Evolutionary conservation across 345 rosid genomes (phyloP).

Genomic region (Aethionema arabicum): DNA sequence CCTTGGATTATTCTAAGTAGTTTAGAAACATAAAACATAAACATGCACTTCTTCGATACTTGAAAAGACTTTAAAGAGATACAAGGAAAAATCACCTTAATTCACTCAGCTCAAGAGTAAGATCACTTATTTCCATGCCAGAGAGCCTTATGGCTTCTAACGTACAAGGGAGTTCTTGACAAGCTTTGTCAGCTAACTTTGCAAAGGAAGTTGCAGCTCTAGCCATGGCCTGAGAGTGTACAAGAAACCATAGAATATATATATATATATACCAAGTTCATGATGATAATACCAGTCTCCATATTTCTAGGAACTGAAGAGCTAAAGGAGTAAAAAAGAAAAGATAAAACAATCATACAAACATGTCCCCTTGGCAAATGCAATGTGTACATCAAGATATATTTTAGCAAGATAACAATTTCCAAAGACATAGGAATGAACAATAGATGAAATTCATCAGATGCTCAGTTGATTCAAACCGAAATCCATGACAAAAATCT

Average conservation of each 20-base stretch:
- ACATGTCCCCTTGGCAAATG: too few relatives aligned
- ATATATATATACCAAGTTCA: not conserved
- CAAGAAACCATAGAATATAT: not conserved
- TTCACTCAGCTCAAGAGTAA: slow-evolving; percentile 85
- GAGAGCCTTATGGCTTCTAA: slow-evolving; percentile 94
- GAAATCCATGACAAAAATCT: not conserved
- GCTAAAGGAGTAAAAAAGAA: too few relatives aligned
- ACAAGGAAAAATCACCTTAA: slow-evolving; percentile 54
- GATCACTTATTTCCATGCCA: slow-evolving; percentile 98
- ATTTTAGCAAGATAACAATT: not conserved
- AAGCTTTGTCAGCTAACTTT: slow-evolving; percentile 88
- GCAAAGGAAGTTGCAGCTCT: slow-evolving; percentile 88
- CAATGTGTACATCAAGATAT: too few relatives aligned
- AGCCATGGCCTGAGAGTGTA: slow-evolving; percentile 59
- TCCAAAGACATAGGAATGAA: slow-evolving; percentile 1
- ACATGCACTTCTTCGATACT: not conserved
- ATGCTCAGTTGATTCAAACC: not conserved
- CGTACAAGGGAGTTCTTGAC: slow-evolving; percentile 90
- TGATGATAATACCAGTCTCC: too few relatives aligned
- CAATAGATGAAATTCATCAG: not conserved
- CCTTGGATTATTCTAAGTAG: not conserved
- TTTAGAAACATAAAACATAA: too few relatives aligned
- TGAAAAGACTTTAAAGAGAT: not conserved
- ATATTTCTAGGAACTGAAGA: too few relatives aligned
- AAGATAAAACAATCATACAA: too few relatives aligned